These are phyloP conservation scores for Avena sativa DNA, from an alignment of 176 grass and related monocot species.

Conservation along the genomic window DNA sequence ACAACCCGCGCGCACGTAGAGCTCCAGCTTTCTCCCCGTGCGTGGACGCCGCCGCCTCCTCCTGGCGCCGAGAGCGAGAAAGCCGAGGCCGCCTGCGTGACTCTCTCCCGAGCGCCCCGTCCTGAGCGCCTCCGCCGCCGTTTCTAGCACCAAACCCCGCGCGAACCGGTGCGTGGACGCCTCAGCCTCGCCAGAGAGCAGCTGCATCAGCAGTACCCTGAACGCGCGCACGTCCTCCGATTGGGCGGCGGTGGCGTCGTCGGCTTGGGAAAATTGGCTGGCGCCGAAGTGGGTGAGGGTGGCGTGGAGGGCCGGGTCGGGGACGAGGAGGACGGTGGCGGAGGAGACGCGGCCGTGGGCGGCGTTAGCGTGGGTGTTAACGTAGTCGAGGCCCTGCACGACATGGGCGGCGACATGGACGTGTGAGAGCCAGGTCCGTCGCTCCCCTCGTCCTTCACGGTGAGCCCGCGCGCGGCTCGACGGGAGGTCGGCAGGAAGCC, in stretches of 20 bases:
- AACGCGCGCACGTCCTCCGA: constrained; percentile 1
- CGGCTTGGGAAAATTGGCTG: constrained; percentile 24
- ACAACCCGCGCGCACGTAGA: constrained; percentile 62
- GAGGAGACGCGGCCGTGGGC: constrained; percentile 57
- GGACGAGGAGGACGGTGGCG: constrained; percentile 48
- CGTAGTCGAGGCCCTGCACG: constrained; percentile 65
- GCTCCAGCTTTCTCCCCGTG: constrained; percentile 42
- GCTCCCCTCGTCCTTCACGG: too few species aligned
- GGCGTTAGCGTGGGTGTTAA: constrained; percentile 56
- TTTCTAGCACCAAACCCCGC: background rate
- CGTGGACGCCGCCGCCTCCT: constrained; percentile 58
- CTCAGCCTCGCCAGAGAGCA: background rate
- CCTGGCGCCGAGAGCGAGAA: constrained; percentile 49
- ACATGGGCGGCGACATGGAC: constrained; percentile 64
- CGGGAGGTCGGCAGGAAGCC: too few species aligned
- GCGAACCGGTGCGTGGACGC: background rate
- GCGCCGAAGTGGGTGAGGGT: constrained; percentile 69
- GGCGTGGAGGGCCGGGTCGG: constrained; percentile 50
- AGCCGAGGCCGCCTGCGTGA: too few species aligned
- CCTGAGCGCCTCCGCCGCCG: background rate
- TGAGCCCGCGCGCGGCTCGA: too few species aligned
- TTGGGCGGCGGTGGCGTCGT: background rate
- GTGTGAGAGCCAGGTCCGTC: constrained; percentile 48
- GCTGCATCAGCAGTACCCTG: background rate
- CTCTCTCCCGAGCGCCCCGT: background rate